Conservation (phyloP, 164 flowering plant genomes). For the Piper betle region DNA sequence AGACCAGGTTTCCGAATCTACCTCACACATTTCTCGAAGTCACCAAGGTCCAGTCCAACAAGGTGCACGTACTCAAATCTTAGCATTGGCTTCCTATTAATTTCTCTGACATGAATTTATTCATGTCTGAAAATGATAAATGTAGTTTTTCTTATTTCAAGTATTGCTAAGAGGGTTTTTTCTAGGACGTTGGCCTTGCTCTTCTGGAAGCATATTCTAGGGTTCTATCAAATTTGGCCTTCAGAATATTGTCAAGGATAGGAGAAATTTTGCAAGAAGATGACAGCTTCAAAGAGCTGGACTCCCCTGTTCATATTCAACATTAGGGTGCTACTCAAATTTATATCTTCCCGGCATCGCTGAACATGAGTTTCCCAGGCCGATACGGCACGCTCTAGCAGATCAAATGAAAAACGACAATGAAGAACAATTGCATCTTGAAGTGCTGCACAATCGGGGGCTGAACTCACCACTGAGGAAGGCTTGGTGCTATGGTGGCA, state of each 20-base stretch:
- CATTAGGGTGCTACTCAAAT: constrained; percentile 20
- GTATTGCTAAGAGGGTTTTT: background rate
- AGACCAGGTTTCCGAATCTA: constrained; percentile 50
- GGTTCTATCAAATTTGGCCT: constrained; percentile 65
- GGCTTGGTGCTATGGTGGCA: constrained; percentile 49
- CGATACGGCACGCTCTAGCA: constrained; percentile 31
- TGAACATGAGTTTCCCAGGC: constrained; percentile 10
- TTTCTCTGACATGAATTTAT: background rate
- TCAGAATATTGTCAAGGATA: constrained; percentile 59
- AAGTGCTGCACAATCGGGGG: constrained; percentile 16
- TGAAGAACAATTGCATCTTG: constrained; percentile 13
- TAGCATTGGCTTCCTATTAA: background rate
- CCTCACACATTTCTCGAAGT: constrained; percentile 81
- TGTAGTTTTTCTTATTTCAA: background rate
- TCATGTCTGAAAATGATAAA: background rate
- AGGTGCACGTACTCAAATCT: constrained; percentile 23
- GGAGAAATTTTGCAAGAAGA: constrained; percentile 77
- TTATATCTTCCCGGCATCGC: constrained; percentile 9
- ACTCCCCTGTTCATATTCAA: constrained; percentile 24
- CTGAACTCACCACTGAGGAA: constrained; percentile 36
- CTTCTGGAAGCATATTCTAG: constrained; percentile 91
- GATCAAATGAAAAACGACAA: constrained; percentile 39
- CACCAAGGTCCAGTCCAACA: constrained; percentile 65
- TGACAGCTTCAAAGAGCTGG: constrained; percentile 37
- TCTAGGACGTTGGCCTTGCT: constrained; percentile 76